phyloP scores from a whole-genome alignment of 148 eudicot genomes.

The Linanthus parryae region DNA sequence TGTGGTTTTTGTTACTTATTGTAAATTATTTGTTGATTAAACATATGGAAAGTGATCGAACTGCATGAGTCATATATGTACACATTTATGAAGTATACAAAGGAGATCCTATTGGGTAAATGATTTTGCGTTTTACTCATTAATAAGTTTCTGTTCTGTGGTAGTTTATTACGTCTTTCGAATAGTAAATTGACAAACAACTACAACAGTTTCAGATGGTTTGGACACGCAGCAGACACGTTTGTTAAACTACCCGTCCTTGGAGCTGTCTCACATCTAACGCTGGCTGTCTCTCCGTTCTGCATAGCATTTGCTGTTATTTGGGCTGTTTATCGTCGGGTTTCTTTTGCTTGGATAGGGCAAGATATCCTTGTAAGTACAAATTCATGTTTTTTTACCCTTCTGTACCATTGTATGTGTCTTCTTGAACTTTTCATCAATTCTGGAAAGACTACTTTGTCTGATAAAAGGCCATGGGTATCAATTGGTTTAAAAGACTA shows the following conservation, averaged over 20 bases:
- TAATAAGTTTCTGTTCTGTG: background rate
- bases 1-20: too few species aligned
- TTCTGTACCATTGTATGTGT: too few species aligned
- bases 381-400: background rate
- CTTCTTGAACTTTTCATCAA: too few species aligned
- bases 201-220: slow-evolving; percentile 74
- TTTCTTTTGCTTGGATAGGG: slow-evolving; percentile 87
- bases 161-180: background rate
- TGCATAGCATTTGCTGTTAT: slow-evolving; percentile 77
- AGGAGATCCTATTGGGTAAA: too few species aligned
- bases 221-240: slow-evolving; percentile 66
- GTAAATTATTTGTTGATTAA: too few species aligned
- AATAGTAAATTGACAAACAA: slow-evolving; percentile 25
- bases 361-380: slow-evolving; percentile 97
- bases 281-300: slow-evolving; percentile 82
- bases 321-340: slow-evolving; percentile 82
- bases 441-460: too few species aligned
- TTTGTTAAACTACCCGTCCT: slow-evolving; percentile 69
- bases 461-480: too few species aligned
- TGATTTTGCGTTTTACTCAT: too few species aligned
- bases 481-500: too few species aligned
- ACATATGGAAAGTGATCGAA: too few species aligned
- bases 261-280: slow-evolving; percentile 83
- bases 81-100: too few species aligned
- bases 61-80: too few species aligned